Evolutionary conservation across 306 rosid species (phyloP).

Genomic region (Oxytropis ochrocephala): DNA sequence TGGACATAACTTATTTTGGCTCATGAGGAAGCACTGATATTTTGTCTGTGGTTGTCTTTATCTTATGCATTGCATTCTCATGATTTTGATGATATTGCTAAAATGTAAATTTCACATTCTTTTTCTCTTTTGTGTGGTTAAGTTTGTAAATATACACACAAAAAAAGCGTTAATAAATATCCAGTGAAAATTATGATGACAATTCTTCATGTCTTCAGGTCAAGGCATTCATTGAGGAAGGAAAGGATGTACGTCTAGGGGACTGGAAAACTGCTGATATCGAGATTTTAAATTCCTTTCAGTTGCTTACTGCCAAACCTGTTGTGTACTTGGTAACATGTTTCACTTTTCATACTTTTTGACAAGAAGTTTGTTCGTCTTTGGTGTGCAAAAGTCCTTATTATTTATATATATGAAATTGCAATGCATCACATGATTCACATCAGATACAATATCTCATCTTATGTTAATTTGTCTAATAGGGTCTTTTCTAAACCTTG

Average conservation of each 20-base stretch:
- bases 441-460: not conserved
- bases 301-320: constrained; percentile 93
- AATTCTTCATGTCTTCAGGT: constrained; percentile 48
- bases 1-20: not conserved
- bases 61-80: not conserved
- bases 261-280: constrained; percentile 96
- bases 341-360: not conserved
- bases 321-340: constrained; percentile 84
- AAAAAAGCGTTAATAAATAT: not conserved
- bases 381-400: not conserved
- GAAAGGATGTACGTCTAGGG: constrained; percentile 90
- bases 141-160: not conserved
- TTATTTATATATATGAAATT: not conserved
- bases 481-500: not conserved
- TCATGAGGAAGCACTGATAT: not conserved
- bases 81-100: not conserved
- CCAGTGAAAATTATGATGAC: constrained; percentile 3
- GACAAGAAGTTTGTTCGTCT: not conserved
- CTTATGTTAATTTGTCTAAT: not conserved
- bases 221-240: constrained; percentile 67
- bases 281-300: constrained; percentile 85
- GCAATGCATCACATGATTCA: not conserved
- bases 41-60: not conserved
- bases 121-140: not conserved
- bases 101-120: not conserved